A percentile compares a stretch with the other conserved stretches of the same genome.
These are phyloP conservation scores for Eutreptiella sp. DNA, from an alignment of 208 protist species.

Conservation along the genomic window DNA sequence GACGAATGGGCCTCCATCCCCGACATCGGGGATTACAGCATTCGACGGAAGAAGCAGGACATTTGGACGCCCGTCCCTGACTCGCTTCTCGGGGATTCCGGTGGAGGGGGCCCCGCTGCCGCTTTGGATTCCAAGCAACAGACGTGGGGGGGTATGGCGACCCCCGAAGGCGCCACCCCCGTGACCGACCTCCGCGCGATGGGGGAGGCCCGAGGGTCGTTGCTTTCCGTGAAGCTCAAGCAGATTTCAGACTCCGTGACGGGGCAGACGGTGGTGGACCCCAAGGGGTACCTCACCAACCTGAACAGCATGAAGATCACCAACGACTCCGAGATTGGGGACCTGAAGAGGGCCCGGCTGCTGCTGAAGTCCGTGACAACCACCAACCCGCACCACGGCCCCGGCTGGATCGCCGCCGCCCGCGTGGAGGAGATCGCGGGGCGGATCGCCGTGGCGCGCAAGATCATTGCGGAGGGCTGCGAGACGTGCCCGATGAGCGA, in stretches of 20 bases:
- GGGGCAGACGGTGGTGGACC: constrained; percentile 80
- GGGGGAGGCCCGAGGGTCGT: constrained; percentile 47
- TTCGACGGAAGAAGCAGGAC: constrained; percentile 30
- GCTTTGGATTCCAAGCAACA: background rate
- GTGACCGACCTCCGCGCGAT: constrained; percentile 60
- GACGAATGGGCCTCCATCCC: constrained; percentile 60
- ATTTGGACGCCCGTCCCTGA: constrained; percentile 39
- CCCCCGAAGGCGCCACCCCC: background rate
- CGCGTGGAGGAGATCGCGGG: constrained; percentile 75
- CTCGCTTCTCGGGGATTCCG: background rate
- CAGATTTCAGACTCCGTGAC: constrained; percentile 57
- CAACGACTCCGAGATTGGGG: constrained; percentile 21
- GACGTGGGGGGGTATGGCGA: background rate
- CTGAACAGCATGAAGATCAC: constrained; percentile 44
- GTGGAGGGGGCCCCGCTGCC: background rate
- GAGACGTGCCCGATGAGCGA: constrained; percentile 53
- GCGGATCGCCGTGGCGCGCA: constrained; percentile 52
- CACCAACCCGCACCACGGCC: constrained; percentile 64
- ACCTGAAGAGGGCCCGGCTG: constrained; percentile 72
- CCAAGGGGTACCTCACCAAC: constrained; percentile 78
- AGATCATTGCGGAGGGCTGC: constrained; percentile 64
- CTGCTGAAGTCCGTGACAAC: constrained; percentile 56
- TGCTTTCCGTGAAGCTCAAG: constrained; percentile 58
- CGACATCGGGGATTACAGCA: constrained; percentile 43
- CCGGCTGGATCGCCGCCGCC: constrained; percentile 68